Percentiles rank a stretch among this genome's conserved stretches.
Conservation (phyloP, 768 basidiomycete species). For the Mrakia gelida region DNA sequence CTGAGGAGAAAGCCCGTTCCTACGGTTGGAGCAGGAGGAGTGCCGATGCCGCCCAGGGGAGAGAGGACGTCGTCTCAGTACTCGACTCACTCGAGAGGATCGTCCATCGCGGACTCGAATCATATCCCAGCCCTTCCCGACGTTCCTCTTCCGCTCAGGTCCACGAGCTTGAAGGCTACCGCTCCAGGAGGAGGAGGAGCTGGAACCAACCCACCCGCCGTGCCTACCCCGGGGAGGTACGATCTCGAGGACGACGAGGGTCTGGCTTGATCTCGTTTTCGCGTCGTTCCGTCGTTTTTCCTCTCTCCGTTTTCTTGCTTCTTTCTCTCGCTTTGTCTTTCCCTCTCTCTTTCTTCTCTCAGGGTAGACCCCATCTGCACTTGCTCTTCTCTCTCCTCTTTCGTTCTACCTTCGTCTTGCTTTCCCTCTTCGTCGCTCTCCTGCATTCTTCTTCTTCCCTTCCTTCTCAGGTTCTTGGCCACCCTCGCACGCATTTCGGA, state of each 20-base stretch:
- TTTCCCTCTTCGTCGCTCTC: not conserved
- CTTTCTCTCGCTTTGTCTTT: not conserved
- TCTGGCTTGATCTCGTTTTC: not conserved
- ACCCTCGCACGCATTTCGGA: too few relatives aligned
- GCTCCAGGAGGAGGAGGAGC: not conserved
- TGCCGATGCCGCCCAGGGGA: not conserved
- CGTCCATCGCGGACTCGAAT: not conserved
- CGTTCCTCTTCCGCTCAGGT: not conserved
- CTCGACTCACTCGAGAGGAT: not conserved
- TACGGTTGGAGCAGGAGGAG: not conserved
- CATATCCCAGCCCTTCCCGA: too few relatives aligned
- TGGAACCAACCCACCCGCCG: not conserved
- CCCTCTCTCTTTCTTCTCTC: not conserved
- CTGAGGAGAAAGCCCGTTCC: not conserved
- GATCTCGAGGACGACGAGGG: not conserved
- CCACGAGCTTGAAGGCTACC: conserved; percentile 6
- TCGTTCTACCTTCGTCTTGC: not conserved
- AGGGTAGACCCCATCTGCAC: too few relatives aligned
- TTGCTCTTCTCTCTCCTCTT: not conserved
- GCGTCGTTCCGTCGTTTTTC: too few relatives aligned
- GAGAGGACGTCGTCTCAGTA: not conserved
- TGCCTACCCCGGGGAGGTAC: not conserved
- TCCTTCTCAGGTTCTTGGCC: not conserved
- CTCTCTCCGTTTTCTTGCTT: not conserved
- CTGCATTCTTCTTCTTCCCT: not conserved